Percentiles rank a stretch among this genome's conserved stretches.
Conservation (phyloP, 495 filamentous ascomycete genomes). For the Aspergillus mulundensis region DNA sequence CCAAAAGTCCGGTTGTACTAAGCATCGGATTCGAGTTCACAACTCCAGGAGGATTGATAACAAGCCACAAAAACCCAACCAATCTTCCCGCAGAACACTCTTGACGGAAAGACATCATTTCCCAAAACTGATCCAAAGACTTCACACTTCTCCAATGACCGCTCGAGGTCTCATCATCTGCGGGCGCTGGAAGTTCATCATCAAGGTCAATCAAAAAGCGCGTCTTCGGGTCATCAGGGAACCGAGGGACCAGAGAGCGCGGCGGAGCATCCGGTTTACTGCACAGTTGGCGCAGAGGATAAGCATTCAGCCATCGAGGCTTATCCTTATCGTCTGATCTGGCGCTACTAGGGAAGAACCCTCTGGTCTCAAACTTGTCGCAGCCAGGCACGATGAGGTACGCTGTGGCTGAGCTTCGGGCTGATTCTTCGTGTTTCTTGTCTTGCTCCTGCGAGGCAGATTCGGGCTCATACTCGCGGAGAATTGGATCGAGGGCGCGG, state of each 20-base stretch:
- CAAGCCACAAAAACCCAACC: slow-evolving; percentile 92
- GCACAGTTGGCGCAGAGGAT: slow-evolving; percentile 62
- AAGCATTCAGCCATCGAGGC: slow-evolving; percentile 50
- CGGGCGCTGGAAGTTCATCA: slow-evolving; percentile 58
- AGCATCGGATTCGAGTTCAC: slow-evolving; percentile 38
- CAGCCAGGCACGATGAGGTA: slow-evolving; percentile 87
- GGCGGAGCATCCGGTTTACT: slow-evolving; percentile 59
- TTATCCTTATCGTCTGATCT: slow-evolving; percentile 42
- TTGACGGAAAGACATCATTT: slow-evolving; percentile 95
- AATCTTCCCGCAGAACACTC: slow-evolving; percentile 88
- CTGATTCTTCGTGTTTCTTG: slow-evolving; percentile 32
- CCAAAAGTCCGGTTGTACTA: slow-evolving; percentile 17
- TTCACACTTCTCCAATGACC: slow-evolving; percentile 79
- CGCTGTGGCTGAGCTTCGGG: slow-evolving; percentile 48
- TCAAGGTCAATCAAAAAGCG: slow-evolving; percentile 87
- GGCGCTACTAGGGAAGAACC: slow-evolving; percentile 50
- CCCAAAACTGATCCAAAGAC: slow-evolving; percentile 91
- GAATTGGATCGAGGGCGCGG: slow-evolving; percentile 71
- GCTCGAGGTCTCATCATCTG: slow-evolving; percentile 26
- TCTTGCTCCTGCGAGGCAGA: slow-evolving; percentile 32
- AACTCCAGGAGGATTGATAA: slow-evolving; percentile 57
- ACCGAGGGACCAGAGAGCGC: slow-evolving; percentile 80
- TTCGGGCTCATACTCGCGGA: slow-evolving; percentile 46
- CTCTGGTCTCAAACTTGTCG: slow-evolving; percentile 66
- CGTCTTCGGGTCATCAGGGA: slow-evolving; percentile 94